Conservation (phyloP, 352 stramenopile genomes). For the Pythium biforme region DNA sequence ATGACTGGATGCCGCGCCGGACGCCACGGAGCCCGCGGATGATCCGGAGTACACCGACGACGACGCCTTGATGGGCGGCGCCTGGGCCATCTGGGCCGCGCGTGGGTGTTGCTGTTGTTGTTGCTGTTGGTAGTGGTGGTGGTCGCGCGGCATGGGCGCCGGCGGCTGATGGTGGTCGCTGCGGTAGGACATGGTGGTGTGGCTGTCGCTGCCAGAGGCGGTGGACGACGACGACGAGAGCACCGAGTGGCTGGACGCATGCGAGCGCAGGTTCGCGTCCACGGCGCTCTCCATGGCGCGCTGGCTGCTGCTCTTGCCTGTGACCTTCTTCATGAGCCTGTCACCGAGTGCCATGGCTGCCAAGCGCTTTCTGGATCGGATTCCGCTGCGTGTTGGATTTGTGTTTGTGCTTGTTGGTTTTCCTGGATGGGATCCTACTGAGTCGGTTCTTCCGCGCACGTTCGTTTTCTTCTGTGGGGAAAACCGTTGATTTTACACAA, state of each 20-base stretch:
- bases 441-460: background rate
- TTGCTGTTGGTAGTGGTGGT: no score
- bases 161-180: background rate
- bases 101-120: no score
- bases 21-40: no score
- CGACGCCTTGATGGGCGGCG: background rate
- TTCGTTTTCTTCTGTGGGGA: background rate
- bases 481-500: background rate
- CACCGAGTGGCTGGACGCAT: constrained; percentile 6
- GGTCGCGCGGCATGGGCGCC: background rate
- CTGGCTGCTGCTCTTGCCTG: background rate
- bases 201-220: background rate
- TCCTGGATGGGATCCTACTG: background rate
- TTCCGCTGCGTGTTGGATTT: background rate
- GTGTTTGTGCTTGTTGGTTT: background rate
- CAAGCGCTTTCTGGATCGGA: background rate
- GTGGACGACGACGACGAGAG: constrained; percentile 9
- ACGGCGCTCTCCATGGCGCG: background rate
- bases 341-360: constrained; percentile 23
- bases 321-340: constrained; percentile 19
- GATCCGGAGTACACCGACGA: no score
- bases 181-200: background rate
- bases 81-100: background rate
- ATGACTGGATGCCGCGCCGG: no score
- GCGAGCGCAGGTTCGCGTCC: background rate